Percentiles rank a stretch among this genome's conserved stretches.
Conservation (phyloP, 257 asterid species). For the Nicotiana tabacum region DNA sequence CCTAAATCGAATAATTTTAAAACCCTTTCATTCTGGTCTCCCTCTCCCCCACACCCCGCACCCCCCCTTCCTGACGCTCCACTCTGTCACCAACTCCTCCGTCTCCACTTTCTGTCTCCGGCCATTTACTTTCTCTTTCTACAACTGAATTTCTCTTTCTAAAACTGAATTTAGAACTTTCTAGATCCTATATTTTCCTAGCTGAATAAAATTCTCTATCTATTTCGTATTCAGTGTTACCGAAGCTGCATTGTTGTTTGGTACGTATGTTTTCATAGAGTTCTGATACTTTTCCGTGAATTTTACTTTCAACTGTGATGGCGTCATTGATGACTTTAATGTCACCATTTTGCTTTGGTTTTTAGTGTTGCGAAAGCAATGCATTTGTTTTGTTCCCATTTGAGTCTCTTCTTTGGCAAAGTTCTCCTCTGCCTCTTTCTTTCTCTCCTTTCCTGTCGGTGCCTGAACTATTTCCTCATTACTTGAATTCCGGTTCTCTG, state of each 20-base stretch:
- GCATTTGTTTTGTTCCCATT: slow-evolving; percentile 13
- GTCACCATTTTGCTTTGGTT: background rate
- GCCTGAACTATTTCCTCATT: background rate
- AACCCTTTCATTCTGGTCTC: too few relatives aligned
- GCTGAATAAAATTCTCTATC: too few relatives aligned
- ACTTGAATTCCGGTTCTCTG: background rate
- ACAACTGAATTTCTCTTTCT: background rate
- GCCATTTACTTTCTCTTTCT: slow-evolving; percentile 12
- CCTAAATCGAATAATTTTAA: slow-evolving; percentile 36
- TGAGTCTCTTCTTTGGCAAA: slow-evolving; percentile 4
- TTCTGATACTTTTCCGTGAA: background rate
- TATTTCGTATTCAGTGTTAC: background rate
- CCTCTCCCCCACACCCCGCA: slow-evolving; percentile 19
- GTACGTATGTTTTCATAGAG: background rate
- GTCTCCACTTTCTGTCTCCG: too few relatives aligned
- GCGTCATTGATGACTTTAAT: slow-evolving; percentile 6
- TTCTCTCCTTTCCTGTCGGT: slow-evolving; percentile 8
- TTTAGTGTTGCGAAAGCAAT: slow-evolving; percentile 26
- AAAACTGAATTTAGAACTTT: background rate
- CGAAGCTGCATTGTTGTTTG: slow-evolving; percentile 12
- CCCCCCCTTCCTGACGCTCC: slow-evolving; percentile 8
- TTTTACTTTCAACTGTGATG: slow-evolving; percentile 10
- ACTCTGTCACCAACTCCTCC: too few relatives aligned
- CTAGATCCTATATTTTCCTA: background rate
- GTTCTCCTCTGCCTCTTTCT: slow-evolving; percentile 1